Evolutionary conservation across 495 filamentous ascomycete genomes (phyloP).

Genomic region (Penicillium salamii): DNA sequence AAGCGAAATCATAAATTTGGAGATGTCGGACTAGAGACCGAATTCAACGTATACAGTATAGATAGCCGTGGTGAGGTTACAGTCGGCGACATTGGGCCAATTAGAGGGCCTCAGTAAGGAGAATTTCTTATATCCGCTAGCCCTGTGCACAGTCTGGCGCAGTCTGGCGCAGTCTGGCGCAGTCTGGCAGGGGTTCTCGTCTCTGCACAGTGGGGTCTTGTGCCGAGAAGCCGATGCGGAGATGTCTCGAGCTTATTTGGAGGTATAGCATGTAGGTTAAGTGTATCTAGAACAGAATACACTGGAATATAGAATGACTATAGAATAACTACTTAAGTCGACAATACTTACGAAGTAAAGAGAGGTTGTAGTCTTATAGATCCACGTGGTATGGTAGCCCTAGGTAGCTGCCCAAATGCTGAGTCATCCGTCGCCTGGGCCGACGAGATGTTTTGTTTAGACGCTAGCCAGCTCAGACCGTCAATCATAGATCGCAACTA

Average conservation of each 20-base stretch:
- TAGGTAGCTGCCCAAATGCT: no score
- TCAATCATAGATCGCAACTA: slow-evolving; percentile 10
- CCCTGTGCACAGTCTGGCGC: background rate
- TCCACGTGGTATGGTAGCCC: no score
- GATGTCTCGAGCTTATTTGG: background rate
- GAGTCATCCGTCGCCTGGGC: slow-evolving; percentile 22
- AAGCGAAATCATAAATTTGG: slow-evolving; percentile 4
- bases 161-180: no score
- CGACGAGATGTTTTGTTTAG: slow-evolving; percentile 27
- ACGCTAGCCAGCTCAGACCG: slow-evolving; percentile 12
- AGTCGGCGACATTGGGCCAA: slow-evolving; percentile 15
- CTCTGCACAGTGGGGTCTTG: slow-evolving; percentile 11
- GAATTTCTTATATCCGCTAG: background rate
- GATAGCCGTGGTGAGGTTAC: slow-evolving; percentile 5
- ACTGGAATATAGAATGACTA: no score
- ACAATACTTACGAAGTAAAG: no score
- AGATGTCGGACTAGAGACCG: slow-evolving; percentile 1
- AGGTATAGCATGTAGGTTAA: no score
- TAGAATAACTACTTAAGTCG: no score
- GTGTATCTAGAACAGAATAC: no score
- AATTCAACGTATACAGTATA: slow-evolving; percentile 2
- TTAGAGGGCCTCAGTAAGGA: background rate
- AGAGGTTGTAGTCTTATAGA: no score
- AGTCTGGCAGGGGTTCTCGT: background rate
- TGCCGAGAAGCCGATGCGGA: slow-evolving; percentile 28